These are phyloP conservation scores for Malassezia sympodialis DNA, from an alignment of 1,284 basidiomycete genomes.

Conservation along the genomic window DNA sequence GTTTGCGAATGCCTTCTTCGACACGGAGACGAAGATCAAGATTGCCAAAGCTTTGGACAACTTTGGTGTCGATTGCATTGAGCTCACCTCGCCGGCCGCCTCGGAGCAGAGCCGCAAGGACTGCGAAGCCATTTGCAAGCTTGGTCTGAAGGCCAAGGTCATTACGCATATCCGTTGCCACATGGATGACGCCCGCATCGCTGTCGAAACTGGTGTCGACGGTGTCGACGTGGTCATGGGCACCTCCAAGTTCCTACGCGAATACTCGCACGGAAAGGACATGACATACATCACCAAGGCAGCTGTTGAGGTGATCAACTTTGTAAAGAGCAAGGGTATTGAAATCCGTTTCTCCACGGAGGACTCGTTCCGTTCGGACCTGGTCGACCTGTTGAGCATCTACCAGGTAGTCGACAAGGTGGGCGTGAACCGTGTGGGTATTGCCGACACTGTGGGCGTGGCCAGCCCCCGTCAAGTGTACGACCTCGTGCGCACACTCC, in stretches of 20 bases:
- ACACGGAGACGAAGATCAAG: slow-evolving; percentile 98
- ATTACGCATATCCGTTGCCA: slow-evolving; percentile 99
- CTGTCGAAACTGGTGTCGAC: slow-evolving; percentile 94
- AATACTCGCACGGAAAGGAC: slow-evolving; percentile 99
- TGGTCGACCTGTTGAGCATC: slow-evolving; percentile 95
- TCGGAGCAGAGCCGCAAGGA: slow-evolving; percentile 89
- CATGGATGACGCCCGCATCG: slow-evolving; percentile 98
- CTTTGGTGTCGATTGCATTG: slow-evolving; percentile 93
- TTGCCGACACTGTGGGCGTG: slow-evolving; percentile 97
- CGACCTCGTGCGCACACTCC: slow-evolving; percentile 87
- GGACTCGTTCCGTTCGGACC: slow-evolving; percentile 98
- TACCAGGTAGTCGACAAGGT: slow-evolving; percentile 99
- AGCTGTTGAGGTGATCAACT: slow-evolving; percentile 94
- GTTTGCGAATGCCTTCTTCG: slow-evolving; percentile 98
- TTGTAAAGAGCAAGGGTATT: slow-evolving; percentile 98
- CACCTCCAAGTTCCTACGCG: slow-evolving; percentile 94
- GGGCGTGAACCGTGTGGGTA: slow-evolving; percentile 96
- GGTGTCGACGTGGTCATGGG: slow-evolving; percentile 99
- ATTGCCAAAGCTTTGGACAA: slow-evolving; percentile 67
- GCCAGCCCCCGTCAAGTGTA: slow-evolving; percentile 98
- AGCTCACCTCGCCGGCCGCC: slow-evolving; percentile 94
- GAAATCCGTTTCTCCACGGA: slow-evolving; percentile 99
- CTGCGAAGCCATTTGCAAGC: slow-evolving; percentile 98
- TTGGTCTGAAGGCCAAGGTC: slow-evolving; percentile 92
- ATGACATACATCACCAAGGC: slow-evolving; percentile 99